Conservation (phyloP, 2,329 filamentous ascomycete species). For the Curvularia sp. region DNA sequence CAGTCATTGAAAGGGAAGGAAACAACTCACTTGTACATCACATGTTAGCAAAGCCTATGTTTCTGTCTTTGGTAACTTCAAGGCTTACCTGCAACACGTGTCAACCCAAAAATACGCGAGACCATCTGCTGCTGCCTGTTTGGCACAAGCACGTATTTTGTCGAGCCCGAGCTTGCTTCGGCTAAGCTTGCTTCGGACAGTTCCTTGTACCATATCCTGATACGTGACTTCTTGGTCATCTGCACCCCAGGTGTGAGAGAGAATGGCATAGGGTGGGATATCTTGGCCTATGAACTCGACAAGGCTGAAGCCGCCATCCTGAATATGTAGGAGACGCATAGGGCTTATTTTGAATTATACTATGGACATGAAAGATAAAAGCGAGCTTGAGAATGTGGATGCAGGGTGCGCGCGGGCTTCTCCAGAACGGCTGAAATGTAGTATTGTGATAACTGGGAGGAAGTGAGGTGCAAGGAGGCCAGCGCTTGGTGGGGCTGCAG, state of each 20-base stretch:
- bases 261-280: slow-evolving; percentile 22
- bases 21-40: background rate
- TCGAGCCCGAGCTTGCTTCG: slow-evolving; percentile 13
- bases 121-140: slow-evolving; percentile 18
- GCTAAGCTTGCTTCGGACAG: slow-evolving; percentile 7
- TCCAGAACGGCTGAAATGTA: background rate
- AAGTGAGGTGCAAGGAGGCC: background rate
- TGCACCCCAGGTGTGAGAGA: slow-evolving; percentile 24
- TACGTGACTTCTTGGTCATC: slow-evolving; percentile 24
- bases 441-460: background rate
- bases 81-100: slow-evolving; percentile 22
- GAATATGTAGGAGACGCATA: slow-evolving; percentile 24
- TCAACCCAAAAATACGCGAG: slow-evolving; percentile 25
- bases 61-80: background rate
- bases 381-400: background rate
- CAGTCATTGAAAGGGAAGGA: background rate
- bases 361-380: background rate
- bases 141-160: slow-evolving; percentile 23
- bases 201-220: slow-evolving; percentile 7
- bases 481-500: background rate
- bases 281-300: slow-evolving; percentile 4
- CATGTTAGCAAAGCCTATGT: background rate
- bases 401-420: background rate
- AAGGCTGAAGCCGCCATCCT: slow-evolving; percentile 14
- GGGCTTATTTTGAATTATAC: background rate